Evolutionary conservation across 345 rosid genomes (phyloP), one percentile per base, ranked within the genome.

Genomic region (Eucalyptus marginata): DNA sequence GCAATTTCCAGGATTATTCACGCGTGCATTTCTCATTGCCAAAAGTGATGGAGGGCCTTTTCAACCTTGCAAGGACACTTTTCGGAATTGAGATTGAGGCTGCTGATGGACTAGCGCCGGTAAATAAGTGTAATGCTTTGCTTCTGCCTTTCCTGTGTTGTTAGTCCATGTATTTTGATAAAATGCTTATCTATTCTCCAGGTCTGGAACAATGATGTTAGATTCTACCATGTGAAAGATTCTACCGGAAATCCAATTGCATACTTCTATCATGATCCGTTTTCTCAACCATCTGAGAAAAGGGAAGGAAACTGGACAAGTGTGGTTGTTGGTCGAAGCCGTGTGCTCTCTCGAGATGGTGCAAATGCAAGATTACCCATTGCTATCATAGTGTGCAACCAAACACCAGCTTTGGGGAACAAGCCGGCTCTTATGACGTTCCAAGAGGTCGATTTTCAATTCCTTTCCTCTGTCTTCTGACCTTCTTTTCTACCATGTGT

Each of bases 321-420:
- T 91, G 99, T 95, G 90, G 99, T 95, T 64, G 91, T 96, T 92
- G 90, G 94, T 62, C 93, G 95, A 87, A 96, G 99, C 91, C 95
- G 91, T 68, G 95, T 96, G 86, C 40, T 95, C 91, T 93, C 97
- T 84, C 89, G 86, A 58, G 93, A 92, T 89, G 96, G 95, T 79
- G 88, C 90, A 86, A 27, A 89, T 8, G 88, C 93, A 5, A 93
- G 97, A 93, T 94, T 95, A 68, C 97, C 96, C 83, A 92, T 97
- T 90, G 98, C 98, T 27, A 97, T 95, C 92, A 95, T 97, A 97
- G 96, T 96, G 58, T 97, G 99, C 93, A 97, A 97, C 92, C 98
- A 96, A 92, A 95, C 97, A 90, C 98, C 98, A 49, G 98, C 98
- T 59, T 95, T 97, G 12, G 97, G 97, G 84, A 93, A 92, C 91